Conservation (phyloP, 2,329 filamentous ascomycete genomes). For the Scytalidium lignicola region DNA sequence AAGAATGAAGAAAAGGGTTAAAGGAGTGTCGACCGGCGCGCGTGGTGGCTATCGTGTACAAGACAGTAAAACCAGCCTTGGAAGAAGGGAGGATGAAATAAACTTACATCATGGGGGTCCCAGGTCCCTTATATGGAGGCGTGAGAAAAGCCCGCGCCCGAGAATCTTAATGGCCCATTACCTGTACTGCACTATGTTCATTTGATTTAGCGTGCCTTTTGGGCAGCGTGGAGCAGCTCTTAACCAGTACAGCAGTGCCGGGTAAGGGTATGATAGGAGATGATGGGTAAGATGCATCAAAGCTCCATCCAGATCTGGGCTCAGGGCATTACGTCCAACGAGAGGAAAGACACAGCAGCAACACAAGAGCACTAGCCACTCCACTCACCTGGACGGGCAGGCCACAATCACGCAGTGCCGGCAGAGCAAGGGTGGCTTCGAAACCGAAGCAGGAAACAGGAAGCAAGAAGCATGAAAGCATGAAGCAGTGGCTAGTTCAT, state of each 20-base stretch:
- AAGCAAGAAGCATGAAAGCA: no score
- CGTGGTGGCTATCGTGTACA: not conserved
- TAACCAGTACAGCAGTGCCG: no score
- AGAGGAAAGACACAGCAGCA: not conserved
- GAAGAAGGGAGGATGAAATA: not conserved
- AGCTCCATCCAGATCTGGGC: not conserved
- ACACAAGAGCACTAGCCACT: not conserved
- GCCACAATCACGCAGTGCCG: constrained; percentile 16
- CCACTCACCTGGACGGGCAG: constrained; percentile 11
- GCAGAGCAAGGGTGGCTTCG: constrained; percentile 13
- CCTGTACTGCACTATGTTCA: no score
- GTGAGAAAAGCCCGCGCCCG: no score
- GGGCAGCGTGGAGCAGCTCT: no score
- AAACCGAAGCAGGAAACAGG: constrained; percentile 20
- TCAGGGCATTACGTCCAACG: constrained; percentile 5
- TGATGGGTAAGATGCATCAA: no score
- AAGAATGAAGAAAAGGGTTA: not conserved
- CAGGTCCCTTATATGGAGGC: not conserved
- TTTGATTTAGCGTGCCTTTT: no score
- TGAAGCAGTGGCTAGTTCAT: constrained; percentile 1
- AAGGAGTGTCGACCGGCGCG: not conserved
- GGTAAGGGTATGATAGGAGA: no score
- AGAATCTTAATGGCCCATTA: no score
- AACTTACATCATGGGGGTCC: not conserved
- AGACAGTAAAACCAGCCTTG: not conserved